A percentile compares a stretch with the other conserved stretches of the same genome.
These are phyloP conservation scores for Strobilomyces echinocephalus DNA, from an alignment of 768 basidiomycete genomes.

Conservation along the genomic window DNA sequence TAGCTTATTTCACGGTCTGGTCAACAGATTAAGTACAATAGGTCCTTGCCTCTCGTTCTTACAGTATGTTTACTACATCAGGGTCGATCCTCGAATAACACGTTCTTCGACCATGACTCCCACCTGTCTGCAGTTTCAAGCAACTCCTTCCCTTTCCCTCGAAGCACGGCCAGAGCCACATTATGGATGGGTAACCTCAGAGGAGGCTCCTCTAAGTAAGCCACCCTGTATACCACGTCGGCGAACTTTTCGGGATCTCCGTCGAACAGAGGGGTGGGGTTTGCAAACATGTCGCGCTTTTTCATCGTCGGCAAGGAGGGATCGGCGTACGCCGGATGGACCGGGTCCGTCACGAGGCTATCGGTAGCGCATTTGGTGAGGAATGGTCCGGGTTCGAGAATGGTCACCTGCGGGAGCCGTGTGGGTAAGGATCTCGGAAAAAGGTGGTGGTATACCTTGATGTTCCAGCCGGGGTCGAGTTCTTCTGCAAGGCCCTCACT, in stretches of 20 bases:
- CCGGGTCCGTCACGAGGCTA: background rate
- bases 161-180: background rate
- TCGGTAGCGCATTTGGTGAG: background rate
- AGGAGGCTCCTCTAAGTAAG: conserved; percentile 13
- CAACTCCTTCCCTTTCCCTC: background rate
- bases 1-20: too few species aligned
- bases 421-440: too few species aligned
- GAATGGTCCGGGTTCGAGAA: conserved; percentile 1
- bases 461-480: conserved; percentile 11
- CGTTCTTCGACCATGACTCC: conserved; percentile 4
- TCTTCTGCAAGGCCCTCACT: conserved; percentile 13
- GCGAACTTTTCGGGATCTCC: background rate
- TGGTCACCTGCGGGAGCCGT: background rate
- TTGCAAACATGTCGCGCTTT: background rate
- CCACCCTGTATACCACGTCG: conserved; percentile 1
- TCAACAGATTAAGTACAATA: too few species aligned
- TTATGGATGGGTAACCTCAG: conserved; percentile 9
- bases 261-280: background rate
- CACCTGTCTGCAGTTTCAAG: conserved; percentile 16
- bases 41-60: too few species aligned
- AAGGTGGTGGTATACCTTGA: background rate
- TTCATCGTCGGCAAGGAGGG: background rate
- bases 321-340: background rate
- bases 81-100: background rate
- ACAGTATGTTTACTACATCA: too few species aligned